phyloP scores from a whole-genome alignment of 495 filamentous ascomycete genomes.

The Aspergillus mulundensis region DNA sequence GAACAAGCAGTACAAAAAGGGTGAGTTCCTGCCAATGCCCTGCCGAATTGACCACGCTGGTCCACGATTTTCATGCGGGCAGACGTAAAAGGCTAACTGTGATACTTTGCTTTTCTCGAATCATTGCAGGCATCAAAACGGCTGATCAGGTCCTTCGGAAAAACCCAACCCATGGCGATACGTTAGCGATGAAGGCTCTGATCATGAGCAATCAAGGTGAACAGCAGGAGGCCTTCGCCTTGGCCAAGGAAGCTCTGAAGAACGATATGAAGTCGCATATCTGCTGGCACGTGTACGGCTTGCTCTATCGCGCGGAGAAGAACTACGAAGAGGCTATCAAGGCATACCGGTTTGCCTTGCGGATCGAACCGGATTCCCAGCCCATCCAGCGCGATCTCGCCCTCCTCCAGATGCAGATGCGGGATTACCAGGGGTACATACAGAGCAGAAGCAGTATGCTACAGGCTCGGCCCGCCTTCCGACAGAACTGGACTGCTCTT shows the following conservation, averaged over 20 bases:
- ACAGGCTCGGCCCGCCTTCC: conserved; percentile 67
- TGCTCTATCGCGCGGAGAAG: conserved; percentile 87
- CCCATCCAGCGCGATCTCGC: conserved; percentile 95
- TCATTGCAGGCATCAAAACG: conserved; percentile 68
- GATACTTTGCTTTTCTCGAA: conserved; percentile 15
- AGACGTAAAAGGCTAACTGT: conserved; percentile 10
- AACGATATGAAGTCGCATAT: conserved; percentile 98
- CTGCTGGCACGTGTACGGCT: conserved; percentile 99
- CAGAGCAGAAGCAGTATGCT: conserved; percentile 82
- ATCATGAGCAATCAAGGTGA: conserved; percentile 91
- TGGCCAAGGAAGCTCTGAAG: conserved; percentile 85
- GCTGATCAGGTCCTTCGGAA: conserved; percentile 93
- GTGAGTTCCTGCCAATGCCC: conserved; percentile 30
- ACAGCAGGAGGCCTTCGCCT: conserved; percentile 84
- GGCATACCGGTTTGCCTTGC: conserved; percentile 92
- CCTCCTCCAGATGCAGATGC: conserved; percentile 91
- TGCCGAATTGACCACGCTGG: conserved; percentile 7
- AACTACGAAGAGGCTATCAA: conserved; percentile 99
- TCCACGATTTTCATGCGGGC: conserved; percentile 10
- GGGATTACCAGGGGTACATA: conserved; percentile 91
- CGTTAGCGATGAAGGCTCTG: conserved; percentile 96
- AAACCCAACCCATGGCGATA: conserved; percentile 94
- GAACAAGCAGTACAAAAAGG: conserved; percentile 97
- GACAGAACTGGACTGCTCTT: conserved; percentile 94
- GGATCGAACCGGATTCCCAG: conserved; percentile 83